Percentiles rank a stretch among this genome's conserved stretches.
Conservation (phyloP, 306 rosid genomes). For the Trifolium dubium region DNA sequence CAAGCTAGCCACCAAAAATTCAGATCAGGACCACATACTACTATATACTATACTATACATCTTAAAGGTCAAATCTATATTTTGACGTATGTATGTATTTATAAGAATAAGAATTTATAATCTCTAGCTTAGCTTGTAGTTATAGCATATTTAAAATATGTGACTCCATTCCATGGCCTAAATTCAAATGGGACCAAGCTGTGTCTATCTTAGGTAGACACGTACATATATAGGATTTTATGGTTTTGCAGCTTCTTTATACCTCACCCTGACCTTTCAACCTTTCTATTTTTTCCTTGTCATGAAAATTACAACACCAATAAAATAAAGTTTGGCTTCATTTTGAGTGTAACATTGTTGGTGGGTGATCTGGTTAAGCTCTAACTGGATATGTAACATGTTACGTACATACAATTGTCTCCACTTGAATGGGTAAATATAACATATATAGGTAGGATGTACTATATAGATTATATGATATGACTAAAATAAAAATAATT, state of each 20-base stretch:
- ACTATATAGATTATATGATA: too few relatives aligned
- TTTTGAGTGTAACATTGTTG: neutral
- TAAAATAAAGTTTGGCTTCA: neutral
- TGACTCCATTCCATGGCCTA: conserved; percentile 7
- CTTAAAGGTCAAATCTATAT: neutral
- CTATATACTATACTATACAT: neutral
- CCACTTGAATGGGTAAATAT: neutral
- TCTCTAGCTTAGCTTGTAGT: neutral
- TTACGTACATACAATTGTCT: neutral
- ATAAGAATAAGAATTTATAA: neutral
- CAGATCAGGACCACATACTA: neutral
- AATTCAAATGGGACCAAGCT: neutral
- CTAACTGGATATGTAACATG: neutral
- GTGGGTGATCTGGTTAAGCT: neutral
- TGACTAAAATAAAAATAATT: too few relatives aligned
- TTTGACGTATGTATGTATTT: neutral
- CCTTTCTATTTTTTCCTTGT: neutral
- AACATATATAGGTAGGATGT: too few relatives aligned
- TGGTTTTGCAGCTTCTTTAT: neutral
- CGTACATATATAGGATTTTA: neutral
- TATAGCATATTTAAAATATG: conserved; percentile 1
- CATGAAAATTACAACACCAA: neutral
- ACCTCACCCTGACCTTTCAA: neutral
- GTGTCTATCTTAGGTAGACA: neutral
- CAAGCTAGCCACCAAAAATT: neutral